Base-by-base conservation (phyloP, 2,329 filamentous ascomycete species). In the Cercospora canescens region DNA sequence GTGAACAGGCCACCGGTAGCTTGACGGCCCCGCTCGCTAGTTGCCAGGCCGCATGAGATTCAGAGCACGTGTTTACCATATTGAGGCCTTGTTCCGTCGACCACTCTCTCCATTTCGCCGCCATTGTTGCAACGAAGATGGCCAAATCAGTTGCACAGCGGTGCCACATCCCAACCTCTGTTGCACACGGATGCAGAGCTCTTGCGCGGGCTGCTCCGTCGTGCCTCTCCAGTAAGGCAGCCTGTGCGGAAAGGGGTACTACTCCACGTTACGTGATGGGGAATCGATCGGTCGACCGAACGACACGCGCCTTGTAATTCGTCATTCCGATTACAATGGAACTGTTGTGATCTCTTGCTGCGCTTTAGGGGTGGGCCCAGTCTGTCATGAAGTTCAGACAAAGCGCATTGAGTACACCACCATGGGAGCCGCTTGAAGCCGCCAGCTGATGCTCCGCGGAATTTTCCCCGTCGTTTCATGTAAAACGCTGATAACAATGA, bases 21-120 rank as follows among this genome's bases (percentile, higher is more conserved):
- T 28, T 16, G 14, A 56, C 65, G 62, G 63, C 67, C 63, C 67
- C 65, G 67, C 64, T 60, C 26, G 57, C 57, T 37, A 62, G 62
- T 64, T 41, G 41, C 55, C 61, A 41, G 39, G 60, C 65, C 65
- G 65, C 67, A 66, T 67, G 61, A 66, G 54, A n/a, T 12, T 26
- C 58, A 18, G 58, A 45, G 60, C 67, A 69, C 58, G 67, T 69
- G 60, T 50, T 26, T 30, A 24, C 8, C 12, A 34, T 30, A 18
- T 60, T 11, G 26, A 16, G 28, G 45, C 14, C 16, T 50, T 24
- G 45, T 50, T 24, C 1, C 24, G 21, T 50, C 45, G 11, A 16
- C 5, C 24, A 11, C 0, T 12, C 26, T 12, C 41, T 24, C 7
- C 18, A 24, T 11, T 7, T 16, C 26, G 21, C 26, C 45, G 24